phyloP scores from a whole-genome alignment of 1,284 basidiomycete species.

The Puccinia triticina region DNA sequence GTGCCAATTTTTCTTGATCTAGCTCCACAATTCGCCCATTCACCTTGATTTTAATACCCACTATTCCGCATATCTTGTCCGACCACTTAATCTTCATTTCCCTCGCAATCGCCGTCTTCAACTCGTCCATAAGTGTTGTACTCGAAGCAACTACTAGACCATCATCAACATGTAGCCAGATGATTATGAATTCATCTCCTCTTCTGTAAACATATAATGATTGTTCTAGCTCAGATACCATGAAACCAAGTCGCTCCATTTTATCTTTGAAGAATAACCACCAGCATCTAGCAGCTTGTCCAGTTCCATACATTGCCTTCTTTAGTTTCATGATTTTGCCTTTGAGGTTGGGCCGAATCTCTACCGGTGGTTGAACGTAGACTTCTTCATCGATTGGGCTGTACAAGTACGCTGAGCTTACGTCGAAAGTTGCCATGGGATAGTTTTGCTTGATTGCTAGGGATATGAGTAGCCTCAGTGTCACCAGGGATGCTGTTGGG shows the following conservation, averaged over 20 bases:
- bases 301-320: slow-evolving; percentile 19
- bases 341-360: too few relatives aligned
- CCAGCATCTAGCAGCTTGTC: slow-evolving; percentile 25
- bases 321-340: too few relatives aligned
- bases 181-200: not conserved
- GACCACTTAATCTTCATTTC: not conserved
- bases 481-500: slow-evolving; percentile 15
- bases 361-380: too few relatives aligned
- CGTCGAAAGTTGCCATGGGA: too few relatives aligned
- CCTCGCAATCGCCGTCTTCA: not conserved
- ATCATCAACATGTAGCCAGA: slow-evolving; percentile 34
- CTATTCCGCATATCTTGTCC: not conserved
- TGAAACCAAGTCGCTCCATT: slow-evolving; percentile 1
- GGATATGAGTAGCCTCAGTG: slow-evolving; percentile 3
- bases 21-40: not conserved
- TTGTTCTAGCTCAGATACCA: too few relatives aligned
- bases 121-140: not conserved
- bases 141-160: not conserved
- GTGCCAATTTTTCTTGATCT: not conserved
- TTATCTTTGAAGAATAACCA: not conserved
- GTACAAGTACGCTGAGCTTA: too few relatives aligned
- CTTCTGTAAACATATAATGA: slow-evolving; percentile 7
- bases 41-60: not conserved
- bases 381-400: too few relatives aligned
- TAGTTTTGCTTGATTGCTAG: not conserved